Base-by-base conservation (phyloP, 2,329 filamentous ascomycete species). In the Rutstroemia sp. region DNA sequence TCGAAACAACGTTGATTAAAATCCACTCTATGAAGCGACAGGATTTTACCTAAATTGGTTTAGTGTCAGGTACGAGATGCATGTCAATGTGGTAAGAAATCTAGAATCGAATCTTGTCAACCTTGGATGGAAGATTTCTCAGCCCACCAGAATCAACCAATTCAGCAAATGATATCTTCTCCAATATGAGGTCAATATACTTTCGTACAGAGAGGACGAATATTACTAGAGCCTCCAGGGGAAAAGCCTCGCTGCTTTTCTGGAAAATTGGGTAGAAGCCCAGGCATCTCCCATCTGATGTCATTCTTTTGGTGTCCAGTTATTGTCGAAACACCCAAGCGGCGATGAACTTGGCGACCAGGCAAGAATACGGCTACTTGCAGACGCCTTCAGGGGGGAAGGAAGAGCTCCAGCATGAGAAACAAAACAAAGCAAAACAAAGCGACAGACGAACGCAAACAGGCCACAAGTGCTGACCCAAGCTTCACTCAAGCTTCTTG, bases 401-500 rank as follows among this genome's bases (percentile, higher is more conserved):
- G 9, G 25, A 27, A 18, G 14, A 41, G 6, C 7, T 10, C 27
- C 7, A 30, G 27, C 27, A 30, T 30, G 8, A 30, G 10, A 30
- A 9, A 30, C 27, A 10, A 30, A 30, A 30, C 27, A 30, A 30
- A 30, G 8, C 23, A 23, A 23, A 23, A 23, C 23, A 23, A 23
- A 23, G 23, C 8, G 27, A 41, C 34, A 7, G 9, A 2, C 18
- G 9, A 25, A 25, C 41, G 25, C 14, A 7, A 46, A 45, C 37
- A 25, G 50, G 12, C 12, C 10, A 21, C 34, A 18, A 41, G 39
- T 46, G 25, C 39, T 46, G 39, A 47, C 39, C 50, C 18, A 19
- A 47, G 51, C 41, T 47, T 46, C 34, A 45, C 27, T 46, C 50
- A 53, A 53, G 41, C 41, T 53, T 53, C 51, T 46, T 27, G 51